Evolutionary conservation across 179 eudicot genomes (phyloP).

Genomic region (Beta lomatogona): DNA sequence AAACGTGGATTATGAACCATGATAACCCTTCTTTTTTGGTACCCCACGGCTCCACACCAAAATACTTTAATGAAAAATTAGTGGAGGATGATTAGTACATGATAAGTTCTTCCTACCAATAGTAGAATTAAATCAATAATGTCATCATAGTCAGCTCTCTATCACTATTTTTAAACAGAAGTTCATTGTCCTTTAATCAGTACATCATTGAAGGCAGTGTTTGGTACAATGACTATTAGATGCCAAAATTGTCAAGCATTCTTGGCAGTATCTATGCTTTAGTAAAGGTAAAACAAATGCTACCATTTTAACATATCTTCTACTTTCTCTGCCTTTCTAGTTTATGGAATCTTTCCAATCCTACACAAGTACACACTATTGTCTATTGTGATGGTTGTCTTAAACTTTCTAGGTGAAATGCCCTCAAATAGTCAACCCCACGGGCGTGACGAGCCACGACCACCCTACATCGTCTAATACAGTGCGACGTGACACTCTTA

Average conservation of each 20-base stretch:
- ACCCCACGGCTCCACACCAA: conserved; percentile 20
- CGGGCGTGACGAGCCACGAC: too few species aligned
- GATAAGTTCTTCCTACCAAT: conserved; percentile 36
- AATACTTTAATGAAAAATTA: conserved; percentile 21
- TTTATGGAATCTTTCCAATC: too few species aligned
- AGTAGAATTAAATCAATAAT: conserved; percentile 19
- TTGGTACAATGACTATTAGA: conserved; percentile 31
- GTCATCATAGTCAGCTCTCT: conserved; percentile 25
- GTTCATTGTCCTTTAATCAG: conserved; percentile 27
- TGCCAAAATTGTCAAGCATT: conserved; percentile 6
- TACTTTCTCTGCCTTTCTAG: neutral
- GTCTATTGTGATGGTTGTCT: too few species aligned
- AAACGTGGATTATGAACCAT: conserved; percentile 16
- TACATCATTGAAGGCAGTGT: conserved; percentile 29
- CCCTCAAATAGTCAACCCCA: too few species aligned
- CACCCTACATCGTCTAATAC: too few species aligned
- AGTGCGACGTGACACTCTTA: too few species aligned
- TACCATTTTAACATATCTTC: neutral
- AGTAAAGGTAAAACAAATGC: neutral
- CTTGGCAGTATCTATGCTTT: conserved; percentile 5
- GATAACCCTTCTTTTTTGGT: neutral
- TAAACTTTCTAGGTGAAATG: too few species aligned
- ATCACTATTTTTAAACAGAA: conserved; percentile 21
- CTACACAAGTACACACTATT: too few species aligned
- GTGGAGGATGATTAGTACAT: conserved; percentile 34